Evolutionary conservation across 495 filamentous ascomycete species (phyloP), one percentile per base, ranked within the genome.

Genomic region (Tetracladium setigerum): DNA sequence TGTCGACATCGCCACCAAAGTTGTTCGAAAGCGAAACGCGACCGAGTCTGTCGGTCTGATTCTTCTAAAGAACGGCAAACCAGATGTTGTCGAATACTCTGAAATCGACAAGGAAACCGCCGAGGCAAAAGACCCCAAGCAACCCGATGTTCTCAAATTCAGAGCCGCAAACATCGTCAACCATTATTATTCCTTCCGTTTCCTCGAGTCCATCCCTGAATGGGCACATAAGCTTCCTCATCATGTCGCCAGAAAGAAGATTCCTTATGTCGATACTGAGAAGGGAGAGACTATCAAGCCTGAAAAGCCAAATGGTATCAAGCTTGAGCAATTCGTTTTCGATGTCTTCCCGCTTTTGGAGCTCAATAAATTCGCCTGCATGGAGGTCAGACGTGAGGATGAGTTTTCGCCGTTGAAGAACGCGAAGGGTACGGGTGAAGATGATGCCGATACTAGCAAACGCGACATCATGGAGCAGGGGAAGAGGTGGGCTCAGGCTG

Each of bases 361-460:
- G 24, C 72, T 99, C 49, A 74, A 82, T 37, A 88, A 91, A 68
- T 97, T 99, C 58, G 94, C 89, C 11, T 91, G 80, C 66, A 80
- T 97, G 71, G 92, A 99, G 68, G 92, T 99, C 24, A 86, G 81
- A 61, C 87, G 92, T 30, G 89, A 96, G 69, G 92, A 99, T 47
- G 92, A 99, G 68, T 99, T 99, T 71, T 96, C 91, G 38, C 91
- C 92, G 9, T 72, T 99, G 52, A 99, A 99, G 81, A 99, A 99
- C 54, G 94, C 87, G 17, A 77, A 73, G 54, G 90, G 90, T 17
- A 89, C 89, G 11, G 85, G 86, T 15, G 83, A 96, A 69, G 92
- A 99, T 63, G 87, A 95, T 62, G 87, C 88, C 2, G 88, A 95
- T 55, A 99, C 92, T 36, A 92, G 86, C 69, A 85, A 79, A 57